A percentile compares a stretch with the other conserved stretches of the same genome.
Evolutionary conservation across 495 filamentous ascomycete genomes (phyloP).

Genomic region (Podospora pseudocomata): DNA sequence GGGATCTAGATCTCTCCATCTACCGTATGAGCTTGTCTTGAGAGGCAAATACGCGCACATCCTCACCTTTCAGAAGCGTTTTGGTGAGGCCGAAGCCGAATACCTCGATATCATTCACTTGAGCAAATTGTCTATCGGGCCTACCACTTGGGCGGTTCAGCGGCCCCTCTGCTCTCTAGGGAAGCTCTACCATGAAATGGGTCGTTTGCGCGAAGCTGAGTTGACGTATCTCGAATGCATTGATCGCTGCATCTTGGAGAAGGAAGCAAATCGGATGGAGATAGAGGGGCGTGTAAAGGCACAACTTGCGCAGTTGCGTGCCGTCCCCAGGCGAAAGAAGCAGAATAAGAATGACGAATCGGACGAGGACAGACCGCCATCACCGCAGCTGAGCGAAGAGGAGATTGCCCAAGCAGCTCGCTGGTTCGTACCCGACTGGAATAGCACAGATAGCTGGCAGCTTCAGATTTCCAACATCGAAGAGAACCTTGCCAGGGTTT

Average conservation of each 20-base stretch:
- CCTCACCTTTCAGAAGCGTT: neutral
- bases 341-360: neutral
- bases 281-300: neutral
- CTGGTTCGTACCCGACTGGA: no score
- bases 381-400: no score
- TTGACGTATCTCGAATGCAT: neutral
- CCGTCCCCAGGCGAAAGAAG: neutral
- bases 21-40: neutral
- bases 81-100: neutral
- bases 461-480: no score
- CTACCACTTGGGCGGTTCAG: neutral
- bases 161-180: neutral
- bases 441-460: no score
- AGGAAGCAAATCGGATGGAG: neutral
- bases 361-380: neutral
- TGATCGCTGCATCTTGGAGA: neutral
- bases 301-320: neutral
- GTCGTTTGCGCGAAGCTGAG: conserved; percentile 9
- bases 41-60: neutral
- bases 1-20: neutral
- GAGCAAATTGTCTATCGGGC: neutral
- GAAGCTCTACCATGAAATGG: conserved; percentile 13
- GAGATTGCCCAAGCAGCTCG: no score
- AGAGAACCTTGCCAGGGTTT: neutral
- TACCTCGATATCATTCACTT: neutral